Conservation (phyloP, 306 rosid genomes). For the Rosa persica region DNA sequence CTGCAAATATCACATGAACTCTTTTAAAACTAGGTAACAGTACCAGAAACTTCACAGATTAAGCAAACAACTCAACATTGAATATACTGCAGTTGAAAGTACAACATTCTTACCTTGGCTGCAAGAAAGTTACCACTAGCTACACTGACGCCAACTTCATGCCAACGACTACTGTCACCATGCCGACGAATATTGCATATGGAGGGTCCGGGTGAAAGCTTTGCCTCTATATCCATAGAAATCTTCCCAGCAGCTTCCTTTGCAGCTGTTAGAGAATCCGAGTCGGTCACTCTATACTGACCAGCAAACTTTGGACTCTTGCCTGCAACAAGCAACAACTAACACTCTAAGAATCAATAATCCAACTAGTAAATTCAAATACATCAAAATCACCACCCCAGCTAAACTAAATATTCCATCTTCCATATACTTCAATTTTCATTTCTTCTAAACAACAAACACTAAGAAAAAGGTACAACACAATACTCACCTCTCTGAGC, state of each 20-base stretch:
- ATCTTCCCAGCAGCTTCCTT: constrained; percentile 94
- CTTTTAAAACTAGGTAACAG: constrained; percentile 9
- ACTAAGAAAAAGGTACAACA: constrained; percentile 13
- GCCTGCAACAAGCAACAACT: constrained; percentile 52
- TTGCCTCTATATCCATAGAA: constrained; percentile 79
- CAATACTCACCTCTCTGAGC: constrained; percentile 66
- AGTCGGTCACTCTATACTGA: constrained; percentile 80
- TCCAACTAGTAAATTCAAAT: background rate
- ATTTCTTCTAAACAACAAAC: background rate
- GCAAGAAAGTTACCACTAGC: constrained; percentile 97
- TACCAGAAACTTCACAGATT: constrained; percentile 19
- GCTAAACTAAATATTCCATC: background rate
- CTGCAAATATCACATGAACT: constrained; percentile 44
- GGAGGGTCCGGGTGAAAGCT: constrained; percentile 97
- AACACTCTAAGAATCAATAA: background rate
- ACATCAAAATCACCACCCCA: background rate
- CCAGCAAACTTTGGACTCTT: constrained; percentile 70
- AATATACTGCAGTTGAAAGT: constrained; percentile 8
- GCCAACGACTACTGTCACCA: constrained; percentile 90
- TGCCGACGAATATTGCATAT: constrained; percentile 90
- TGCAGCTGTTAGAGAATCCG: constrained; percentile 76
- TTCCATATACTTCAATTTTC: background rate
- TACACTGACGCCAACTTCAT: constrained; percentile 92
- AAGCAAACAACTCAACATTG: constrained; percentile 16
- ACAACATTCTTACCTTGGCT: constrained; percentile 69